phyloP scores from a whole-genome alignment of 176 grass and related monocot genomes.

The Triticum monococcum region DNA sequence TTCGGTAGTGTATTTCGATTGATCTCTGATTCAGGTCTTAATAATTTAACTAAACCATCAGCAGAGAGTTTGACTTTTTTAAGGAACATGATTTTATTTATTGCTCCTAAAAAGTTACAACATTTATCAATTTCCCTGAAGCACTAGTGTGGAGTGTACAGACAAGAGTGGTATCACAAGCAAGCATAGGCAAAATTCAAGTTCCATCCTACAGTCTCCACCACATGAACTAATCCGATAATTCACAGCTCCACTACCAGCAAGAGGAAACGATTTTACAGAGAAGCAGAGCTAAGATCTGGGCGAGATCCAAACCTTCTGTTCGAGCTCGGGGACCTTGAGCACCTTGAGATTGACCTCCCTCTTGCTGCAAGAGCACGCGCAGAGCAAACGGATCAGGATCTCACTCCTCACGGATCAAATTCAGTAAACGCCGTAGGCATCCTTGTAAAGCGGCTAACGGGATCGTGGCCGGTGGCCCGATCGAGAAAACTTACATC shows the following conservation, averaged over 20 bases:
- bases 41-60: neutral
- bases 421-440: neutral
- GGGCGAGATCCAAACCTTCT: conserved; percentile 74
- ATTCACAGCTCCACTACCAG: neutral
- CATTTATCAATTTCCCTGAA: neutral
- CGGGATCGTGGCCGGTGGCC: neutral
- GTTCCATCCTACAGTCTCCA: neutral
- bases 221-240: conserved; percentile 8
- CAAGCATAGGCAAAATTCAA: neutral
- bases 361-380: conserved; percentile 68
- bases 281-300: conserved; percentile 26
- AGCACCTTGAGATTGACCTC: conserved; percentile 99
- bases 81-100: neutral
- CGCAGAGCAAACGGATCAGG: conserved; percentile 5
- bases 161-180: neutral
- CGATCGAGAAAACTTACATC: conserved; percentile 62
- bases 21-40: neutral
- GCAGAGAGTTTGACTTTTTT: neutral
- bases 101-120: neutral
- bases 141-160: neutral
- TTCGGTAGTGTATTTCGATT: neutral
- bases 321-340: conserved; percentile 98
- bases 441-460: neutral
- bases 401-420: conserved; percentile 20
- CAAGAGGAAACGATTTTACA: neutral